Base-by-base conservation (phyloP, 495 filamentous ascomycete species). In the Penicillium arizonense region DNA sequence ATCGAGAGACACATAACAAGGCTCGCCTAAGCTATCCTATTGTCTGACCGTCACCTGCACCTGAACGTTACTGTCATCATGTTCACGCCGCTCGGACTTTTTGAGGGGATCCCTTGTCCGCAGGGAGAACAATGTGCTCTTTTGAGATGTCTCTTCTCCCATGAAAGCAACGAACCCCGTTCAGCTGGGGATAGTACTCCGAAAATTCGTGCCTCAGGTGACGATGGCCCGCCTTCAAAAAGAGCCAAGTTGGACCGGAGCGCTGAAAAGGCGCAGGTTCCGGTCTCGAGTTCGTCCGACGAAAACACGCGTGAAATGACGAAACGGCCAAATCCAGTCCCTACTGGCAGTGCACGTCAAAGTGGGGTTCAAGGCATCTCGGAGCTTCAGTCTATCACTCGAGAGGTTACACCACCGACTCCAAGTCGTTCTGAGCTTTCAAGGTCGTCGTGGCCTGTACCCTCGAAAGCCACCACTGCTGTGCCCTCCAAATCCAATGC, bases 91-190 rank as follows among this genome's bases (percentile, higher is more conserved):
- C 74, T 87, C 11, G 82, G 82, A 4, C 70, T 85, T 28, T 87
- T 91, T 67, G 83, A 79, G 57, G 73, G 73, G 24, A 73, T 90
- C 24, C 70, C 77, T 26, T 93, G 89, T 64, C 87, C 88, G 0
- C 67, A 81, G 43, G 77, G 80, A 13, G 70, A 82, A 45, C 42
- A 63, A 42, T 88, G 85, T 62, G 54, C 62, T 16, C 67, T 87
- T 7, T 61, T 78, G n/a, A 76, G 70, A 45, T 88, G 85, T 68
- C 72, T 87, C 12, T 87, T 87, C 64, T 75, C 71, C 7, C 84
- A 87, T 60, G 18, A 33, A n/a, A 21, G 23, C 11, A 16, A 20
- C 28, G 21, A 12, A 3, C n/a, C 48, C 5, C 16, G 6, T 14
- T 10, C 13, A 5, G 14, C 39, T 24, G 11, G 23, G 13, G 18